Conservation (phyloP, 2,329 filamentous ascomycete species). For the Fusarium sp. region DNA sequence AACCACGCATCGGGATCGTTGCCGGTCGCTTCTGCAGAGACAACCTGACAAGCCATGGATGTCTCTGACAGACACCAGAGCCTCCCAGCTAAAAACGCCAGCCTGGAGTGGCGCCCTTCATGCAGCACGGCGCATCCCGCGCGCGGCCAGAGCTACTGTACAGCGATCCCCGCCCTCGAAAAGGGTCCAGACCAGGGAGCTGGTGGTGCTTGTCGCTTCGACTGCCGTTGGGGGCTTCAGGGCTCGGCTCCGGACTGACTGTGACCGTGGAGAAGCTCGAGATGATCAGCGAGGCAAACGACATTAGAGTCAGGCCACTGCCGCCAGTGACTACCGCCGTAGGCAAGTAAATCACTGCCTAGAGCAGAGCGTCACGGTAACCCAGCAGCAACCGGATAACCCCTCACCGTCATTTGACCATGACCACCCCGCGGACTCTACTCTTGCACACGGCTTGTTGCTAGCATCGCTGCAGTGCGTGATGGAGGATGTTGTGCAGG, state of each 20-base stretch:
- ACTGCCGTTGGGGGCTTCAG: slow-evolving; percentile 2
- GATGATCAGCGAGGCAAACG: background rate
- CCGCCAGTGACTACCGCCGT: background rate
- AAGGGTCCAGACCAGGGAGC: slow-evolving; percentile 30
- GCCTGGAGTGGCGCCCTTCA: slow-evolving; percentile 30
- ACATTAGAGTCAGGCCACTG: slow-evolving; percentile 6
- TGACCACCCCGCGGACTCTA: slow-evolving; percentile 16
- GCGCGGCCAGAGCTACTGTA: slow-evolving; percentile 27
- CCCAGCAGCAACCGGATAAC: slow-evolving; percentile 12
- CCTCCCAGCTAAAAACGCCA: slow-evolving; percentile 17
- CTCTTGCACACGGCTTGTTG: slow-evolving; percentile 24
- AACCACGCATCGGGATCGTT: slow-evolving; percentile 25
- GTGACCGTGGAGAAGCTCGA: background rate
- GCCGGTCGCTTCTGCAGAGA: slow-evolving; percentile 8
- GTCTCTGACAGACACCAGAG: slow-evolving; percentile 6
- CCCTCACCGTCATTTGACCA: slow-evolving; percentile 44
- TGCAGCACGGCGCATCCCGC: slow-evolving; percentile 43
- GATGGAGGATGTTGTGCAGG: slow-evolving; percentile 38
- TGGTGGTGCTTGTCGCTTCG: slow-evolving; percentile 4
- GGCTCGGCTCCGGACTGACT: background rate
- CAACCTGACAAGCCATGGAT: slow-evolving; percentile 13
- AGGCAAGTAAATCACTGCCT: slow-evolving; percentile 12
- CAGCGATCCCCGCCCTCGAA: slow-evolving; percentile 26
- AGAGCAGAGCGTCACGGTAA: background rate
- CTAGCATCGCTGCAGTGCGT: background rate